These are phyloP conservation scores for Aspergillus floridensis DNA, from an alignment of 2,329 filamentous ascomycete species.

Conservation along the genomic window DNA sequence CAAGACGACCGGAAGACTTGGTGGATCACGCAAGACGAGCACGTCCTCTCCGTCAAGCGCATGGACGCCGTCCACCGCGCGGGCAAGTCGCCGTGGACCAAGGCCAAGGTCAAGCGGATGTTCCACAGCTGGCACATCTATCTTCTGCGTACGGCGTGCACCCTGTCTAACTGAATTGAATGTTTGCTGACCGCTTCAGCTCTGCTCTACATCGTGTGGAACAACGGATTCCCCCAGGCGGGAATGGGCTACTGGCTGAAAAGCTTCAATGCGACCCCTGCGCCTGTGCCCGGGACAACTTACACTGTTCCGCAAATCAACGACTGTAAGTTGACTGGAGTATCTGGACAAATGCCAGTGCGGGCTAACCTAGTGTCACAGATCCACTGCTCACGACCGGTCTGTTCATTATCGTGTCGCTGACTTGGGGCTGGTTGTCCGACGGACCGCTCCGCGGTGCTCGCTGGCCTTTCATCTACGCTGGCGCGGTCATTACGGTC, in stretches of 20 bases:
- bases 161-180: background rate
- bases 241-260: constrained; percentile 47
- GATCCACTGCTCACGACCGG: constrained; percentile 33
- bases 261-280: constrained; percentile 36
- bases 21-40: constrained; percentile 26
- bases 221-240: constrained; percentile 35
- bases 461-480: constrained; percentile 42
- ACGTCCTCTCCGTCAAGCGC: constrained; percentile 24
- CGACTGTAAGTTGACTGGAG: constrained; percentile 25
- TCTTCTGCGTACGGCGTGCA: constrained; percentile 29
- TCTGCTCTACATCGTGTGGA: constrained; percentile 40
- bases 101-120: constrained; percentile 34
- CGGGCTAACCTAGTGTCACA: background rate
- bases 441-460: constrained; percentile 34
- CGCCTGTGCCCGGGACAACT: constrained; percentile 35
- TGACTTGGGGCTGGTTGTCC: constrained; percentile 40
- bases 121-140: constrained; percentile 43
- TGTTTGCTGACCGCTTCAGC: constrained; percentile 14
- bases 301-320: constrained; percentile 38
- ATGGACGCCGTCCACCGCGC: constrained; percentile 39
- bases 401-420: constrained; percentile 37
- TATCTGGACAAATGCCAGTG: rapidly evolving
- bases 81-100: constrained; percentile 38
- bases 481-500: constrained; percentile 37
- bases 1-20: constrained; percentile 23